These are phyloP conservation scores for Pestalotiopsis sp. DNA, from an alignment of 2,329 filamentous ascomycete genomes.

Conservation along the genomic window DNA sequence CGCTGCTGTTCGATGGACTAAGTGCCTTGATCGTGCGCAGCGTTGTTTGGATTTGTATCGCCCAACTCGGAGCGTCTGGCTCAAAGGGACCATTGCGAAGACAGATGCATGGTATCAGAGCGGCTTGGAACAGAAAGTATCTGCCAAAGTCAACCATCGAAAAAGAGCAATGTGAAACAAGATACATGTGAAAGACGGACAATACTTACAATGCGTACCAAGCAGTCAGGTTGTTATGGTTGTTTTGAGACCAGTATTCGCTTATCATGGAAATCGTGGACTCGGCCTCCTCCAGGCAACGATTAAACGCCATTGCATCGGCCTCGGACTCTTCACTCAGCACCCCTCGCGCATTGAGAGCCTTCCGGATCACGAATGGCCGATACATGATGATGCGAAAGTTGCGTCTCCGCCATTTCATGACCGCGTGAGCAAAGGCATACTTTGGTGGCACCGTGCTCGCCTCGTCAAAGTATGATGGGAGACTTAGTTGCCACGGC, in stretches of 20 bases:
- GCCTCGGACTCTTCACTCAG: constrained; percentile 18
- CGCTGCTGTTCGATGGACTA: constrained; percentile 40
- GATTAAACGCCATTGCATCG: constrained; percentile 30
- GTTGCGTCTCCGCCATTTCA: constrained; percentile 46
- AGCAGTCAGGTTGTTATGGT: constrained; percentile 41
- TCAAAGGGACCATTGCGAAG: constrained; percentile 44
- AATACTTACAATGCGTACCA: constrained; percentile 43
- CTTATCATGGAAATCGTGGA: constrained; percentile 41
- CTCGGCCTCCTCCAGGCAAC: constrained; percentile 44
- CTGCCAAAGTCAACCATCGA: constrained; percentile 20
- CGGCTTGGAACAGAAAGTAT: constrained; percentile 53
- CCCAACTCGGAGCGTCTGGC: constrained; percentile 39
- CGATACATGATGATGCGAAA: constrained; percentile 51
- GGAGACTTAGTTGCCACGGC: constrained; percentile 38
- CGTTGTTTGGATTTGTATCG: constrained; percentile 40
- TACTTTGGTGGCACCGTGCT: constrained; percentile 36
- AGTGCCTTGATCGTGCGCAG: constrained; percentile 40
- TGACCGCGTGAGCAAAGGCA: constrained; percentile 41
- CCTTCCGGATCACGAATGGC: constrained; percentile 45
- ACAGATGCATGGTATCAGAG: constrained; percentile 49
- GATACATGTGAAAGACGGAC: neutral
- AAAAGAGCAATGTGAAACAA: neutral
- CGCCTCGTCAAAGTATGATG: constrained; percentile 37
- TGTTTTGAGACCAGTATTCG: constrained; percentile 38
- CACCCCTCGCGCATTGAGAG: constrained; percentile 25